Base-by-base conservation (phyloP, 116 monocot genomes). In the Posidonia oceanica region DNA sequence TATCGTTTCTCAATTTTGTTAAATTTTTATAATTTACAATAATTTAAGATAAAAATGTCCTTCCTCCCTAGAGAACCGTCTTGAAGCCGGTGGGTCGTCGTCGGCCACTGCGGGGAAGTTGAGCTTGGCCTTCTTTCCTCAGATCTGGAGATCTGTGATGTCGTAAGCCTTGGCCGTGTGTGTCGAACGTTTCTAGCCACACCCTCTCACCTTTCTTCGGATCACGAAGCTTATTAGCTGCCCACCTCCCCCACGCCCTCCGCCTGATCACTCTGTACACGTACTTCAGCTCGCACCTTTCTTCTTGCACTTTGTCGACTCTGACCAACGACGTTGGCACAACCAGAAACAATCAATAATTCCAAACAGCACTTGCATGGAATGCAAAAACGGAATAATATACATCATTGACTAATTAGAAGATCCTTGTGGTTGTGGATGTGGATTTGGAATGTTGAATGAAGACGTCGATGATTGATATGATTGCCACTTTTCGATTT, bases 141-240 rank as follows among this genome's bases (percentile, higher is more conserved):
- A 39, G 61, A 72, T 72, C 23, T 15, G 17, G 39, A 61, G 7
- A 0, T 61, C 72, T 5, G 72, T 61, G 2, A 29, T 29, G 14
- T 72, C 72, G 61, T 72, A 72, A 48, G 61, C 72, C 59, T 37
- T 72, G 20, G 72, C 61, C 3, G 72, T 61, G 39, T 13, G 72
- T 61, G 72, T 59, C 61, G 72, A 61, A 72, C 61, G 72, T 72
- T 20, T 61, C 72, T 23, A 72, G 40, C 72, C 72, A 72, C 17
- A 59, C 61, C 40, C 72, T 53, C 17, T 48, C 48, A 52, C 61
- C 72, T 39, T 61, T 72, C 59, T 44, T 61, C 1, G 61, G 61
- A 3, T 72, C 72, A n/a, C 72, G 61, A 40, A 72, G 62, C 72
- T 61, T 61, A 2, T 61, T 61, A 2, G 72, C 72, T 4, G 72